phyloP scores from a whole-genome alignment of 2,329 filamentous ascomycete genomes.

The Fusarium armeniacum region DNA sequence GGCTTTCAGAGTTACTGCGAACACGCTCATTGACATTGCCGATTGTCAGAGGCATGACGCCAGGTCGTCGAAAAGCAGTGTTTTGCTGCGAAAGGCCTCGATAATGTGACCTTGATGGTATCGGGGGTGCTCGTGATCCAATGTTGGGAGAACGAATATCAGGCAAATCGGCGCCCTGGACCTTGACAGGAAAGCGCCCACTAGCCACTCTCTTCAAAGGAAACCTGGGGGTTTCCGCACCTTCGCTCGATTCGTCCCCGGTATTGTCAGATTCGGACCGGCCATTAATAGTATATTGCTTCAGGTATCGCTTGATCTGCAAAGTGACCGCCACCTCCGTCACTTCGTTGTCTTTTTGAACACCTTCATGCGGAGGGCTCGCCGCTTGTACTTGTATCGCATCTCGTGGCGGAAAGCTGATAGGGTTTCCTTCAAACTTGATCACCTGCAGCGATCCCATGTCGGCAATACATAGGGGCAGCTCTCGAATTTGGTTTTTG shows the following conservation, averaged over 20 bases:
- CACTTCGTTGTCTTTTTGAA: constrained; percentile 71
- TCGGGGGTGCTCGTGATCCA: constrained; percentile 75
- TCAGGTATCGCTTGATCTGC: constrained; percentile 73
- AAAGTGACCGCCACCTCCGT: constrained; percentile 71
- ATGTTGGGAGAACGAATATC: constrained; percentile 77
- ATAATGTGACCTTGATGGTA: constrained; percentile 83
- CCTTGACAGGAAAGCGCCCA: constrained; percentile 77
- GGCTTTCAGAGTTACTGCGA: constrained; percentile 75
- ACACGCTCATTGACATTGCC: constrained; percentile 77
- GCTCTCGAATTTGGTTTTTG: constrained; percentile 86
- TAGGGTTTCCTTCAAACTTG: constrained; percentile 89
- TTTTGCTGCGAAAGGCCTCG: constrained; percentile 80
- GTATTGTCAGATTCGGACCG: constrained; percentile 69
- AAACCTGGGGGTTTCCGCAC: constrained; percentile 82
- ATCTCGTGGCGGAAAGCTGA: constrained; percentile 82
- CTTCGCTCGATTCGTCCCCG: constrained; percentile 77
- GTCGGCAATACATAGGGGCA: constrained; percentile 87
- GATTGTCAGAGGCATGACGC: constrained; percentile 78
- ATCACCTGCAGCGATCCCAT: constrained; percentile 91
- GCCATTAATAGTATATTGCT: constrained; percentile 65
- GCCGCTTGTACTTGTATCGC: constrained; percentile 71
- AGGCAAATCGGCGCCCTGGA: constrained; percentile 78
- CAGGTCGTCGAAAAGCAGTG: constrained; percentile 74
- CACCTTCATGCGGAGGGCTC: constrained; percentile 68
- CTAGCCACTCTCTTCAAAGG: constrained; percentile 73